These are phyloP conservation scores for Diplodia intermedia DNA, from an alignment of 2,329 filamentous ascomycete genomes.

Conservation along the genomic window DNA sequence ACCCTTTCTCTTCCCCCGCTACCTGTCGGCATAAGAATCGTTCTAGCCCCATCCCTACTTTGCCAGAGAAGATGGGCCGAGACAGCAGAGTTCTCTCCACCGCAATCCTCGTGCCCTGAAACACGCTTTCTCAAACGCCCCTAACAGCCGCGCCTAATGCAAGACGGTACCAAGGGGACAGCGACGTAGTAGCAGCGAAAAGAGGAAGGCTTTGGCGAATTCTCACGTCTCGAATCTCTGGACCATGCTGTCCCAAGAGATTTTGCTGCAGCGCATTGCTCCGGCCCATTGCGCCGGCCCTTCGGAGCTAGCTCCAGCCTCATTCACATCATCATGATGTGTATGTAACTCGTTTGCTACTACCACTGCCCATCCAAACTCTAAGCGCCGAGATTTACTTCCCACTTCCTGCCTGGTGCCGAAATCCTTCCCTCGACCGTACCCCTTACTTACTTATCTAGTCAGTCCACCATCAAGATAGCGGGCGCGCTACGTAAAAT, in stretches of 20 bases:
- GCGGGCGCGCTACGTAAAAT: slow-evolving; percentile 4
- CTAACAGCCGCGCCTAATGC: not conserved
- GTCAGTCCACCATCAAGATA: slow-evolving; percentile 3
- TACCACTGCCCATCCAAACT: not conserved
- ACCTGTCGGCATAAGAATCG: not conserved
- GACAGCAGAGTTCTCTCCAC: not conserved
- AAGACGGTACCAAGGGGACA: not conserved
- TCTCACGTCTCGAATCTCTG: not conserved
- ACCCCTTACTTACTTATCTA: not conserved
- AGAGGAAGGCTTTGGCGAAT: not conserved
- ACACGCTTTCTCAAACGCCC: slow-evolving; percentile 15
- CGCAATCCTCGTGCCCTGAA: slow-evolving; percentile 4
- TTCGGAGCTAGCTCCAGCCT: not conserved
- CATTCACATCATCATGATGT: not conserved
- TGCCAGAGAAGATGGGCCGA: not conserved
- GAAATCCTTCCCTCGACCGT: not conserved
- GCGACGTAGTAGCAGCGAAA: not conserved
- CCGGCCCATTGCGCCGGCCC: not conserved
- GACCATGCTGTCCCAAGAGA: not conserved
- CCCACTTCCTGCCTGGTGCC: not conserved
- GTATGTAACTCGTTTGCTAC: not conserved
- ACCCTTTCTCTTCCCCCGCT: not conserved
- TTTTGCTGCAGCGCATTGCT: not conserved
- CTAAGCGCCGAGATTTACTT: not conserved
- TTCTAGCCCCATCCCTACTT: not conserved